These are phyloP conservation scores for Chenopodium berlandieri DNA, from an alignment of 148 eudicot genomes.

Conservation along the genomic window DNA sequence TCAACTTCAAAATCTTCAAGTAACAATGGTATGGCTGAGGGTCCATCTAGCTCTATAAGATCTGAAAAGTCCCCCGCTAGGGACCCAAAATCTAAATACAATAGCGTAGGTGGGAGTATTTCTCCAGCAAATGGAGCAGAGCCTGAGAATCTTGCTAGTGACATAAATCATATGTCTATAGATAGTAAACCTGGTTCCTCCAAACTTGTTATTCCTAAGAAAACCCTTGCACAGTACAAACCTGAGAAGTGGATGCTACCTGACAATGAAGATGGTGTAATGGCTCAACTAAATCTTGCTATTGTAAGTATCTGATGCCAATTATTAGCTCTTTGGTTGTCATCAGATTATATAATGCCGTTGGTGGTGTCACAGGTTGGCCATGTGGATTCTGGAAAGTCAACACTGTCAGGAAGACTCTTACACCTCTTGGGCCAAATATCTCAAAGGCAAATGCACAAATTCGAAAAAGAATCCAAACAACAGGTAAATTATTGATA, in stretches of 20 bases:
- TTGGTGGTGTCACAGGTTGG: slow-evolving; percentile 61
- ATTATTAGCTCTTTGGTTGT: slow-evolving; percentile 5
- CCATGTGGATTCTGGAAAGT: slow-evolving; percentile 99
- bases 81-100: slow-evolving; percentile 25
- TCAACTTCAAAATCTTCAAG: slow-evolving; percentile 28
- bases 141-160: slow-evolving; percentile 34
- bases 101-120: slow-evolving; percentile 29
- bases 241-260: slow-evolving; percentile 92
- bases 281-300: slow-evolving; percentile 87
- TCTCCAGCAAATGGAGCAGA: slow-evolving; percentile 34
- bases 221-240: slow-evolving; percentile 47
- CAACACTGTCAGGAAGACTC: slow-evolving; percentile 92
- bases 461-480: slow-evolving; percentile 86
- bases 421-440: slow-evolving; percentile 79
- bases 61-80: slow-evolving; percentile 33
- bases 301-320: slow-evolving; percentile 56
- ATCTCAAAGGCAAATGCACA: slow-evolving; percentile 89
- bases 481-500: slow-evolving; percentile 47
- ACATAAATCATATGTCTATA: slow-evolving; percentile 39
- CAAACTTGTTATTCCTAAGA: slow-evolving; percentile 38
- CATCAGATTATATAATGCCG: slow-evolving; percentile 1
- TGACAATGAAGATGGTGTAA: slow-evolving; percentile 37
- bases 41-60: slow-evolving; percentile 35
- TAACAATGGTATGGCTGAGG: slow-evolving; percentile 32
- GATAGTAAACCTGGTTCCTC: slow-evolving; percentile 44